Evolutionary conservation across 306 rosid genomes (phyloP).

Genomic region (Cucurbita moschata): DNA sequence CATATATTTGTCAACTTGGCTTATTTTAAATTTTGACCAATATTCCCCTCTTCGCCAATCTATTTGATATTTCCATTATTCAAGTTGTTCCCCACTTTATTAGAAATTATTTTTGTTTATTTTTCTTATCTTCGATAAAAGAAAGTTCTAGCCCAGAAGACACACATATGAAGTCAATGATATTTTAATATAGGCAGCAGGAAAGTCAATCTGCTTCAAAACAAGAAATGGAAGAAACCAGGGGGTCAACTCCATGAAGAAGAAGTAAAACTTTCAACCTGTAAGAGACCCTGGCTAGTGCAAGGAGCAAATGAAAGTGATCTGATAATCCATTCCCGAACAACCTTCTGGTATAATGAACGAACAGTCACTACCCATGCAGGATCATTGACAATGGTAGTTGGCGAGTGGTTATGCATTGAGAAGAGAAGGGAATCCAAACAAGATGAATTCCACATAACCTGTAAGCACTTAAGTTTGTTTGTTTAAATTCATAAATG

Average conservation of each 20-base stretch:
- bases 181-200: neutral
- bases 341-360: slow-evolving; percentile 72
- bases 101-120: neutral
- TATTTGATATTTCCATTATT: neutral
- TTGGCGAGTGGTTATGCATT: slow-evolving; percentile 57
- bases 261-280: slow-evolving; percentile 39
- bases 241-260: neutral
- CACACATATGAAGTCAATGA: neutral
- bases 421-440: slow-evolving; percentile 78
- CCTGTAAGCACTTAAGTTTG: slow-evolving; percentile 40
- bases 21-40: neutral
- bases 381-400: slow-evolving; percentile 78
- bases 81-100: neutral
- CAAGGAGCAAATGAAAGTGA: slow-evolving; percentile 89
- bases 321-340: slow-evolving; percentile 89
- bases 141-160: neutral
- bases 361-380: slow-evolving; percentile 76
- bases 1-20: neutral
- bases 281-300: slow-evolving; percentile 97
- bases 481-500: slow-evolving; percentile 8
- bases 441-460: slow-evolving; percentile 83
- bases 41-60: neutral
- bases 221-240: neutral
- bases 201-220: neutral
- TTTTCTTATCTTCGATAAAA: neutral